Evolutionary conservation across 495 filamentous ascomycete species (phyloP).

Genomic region (Hypoxylon rickii): DNA sequence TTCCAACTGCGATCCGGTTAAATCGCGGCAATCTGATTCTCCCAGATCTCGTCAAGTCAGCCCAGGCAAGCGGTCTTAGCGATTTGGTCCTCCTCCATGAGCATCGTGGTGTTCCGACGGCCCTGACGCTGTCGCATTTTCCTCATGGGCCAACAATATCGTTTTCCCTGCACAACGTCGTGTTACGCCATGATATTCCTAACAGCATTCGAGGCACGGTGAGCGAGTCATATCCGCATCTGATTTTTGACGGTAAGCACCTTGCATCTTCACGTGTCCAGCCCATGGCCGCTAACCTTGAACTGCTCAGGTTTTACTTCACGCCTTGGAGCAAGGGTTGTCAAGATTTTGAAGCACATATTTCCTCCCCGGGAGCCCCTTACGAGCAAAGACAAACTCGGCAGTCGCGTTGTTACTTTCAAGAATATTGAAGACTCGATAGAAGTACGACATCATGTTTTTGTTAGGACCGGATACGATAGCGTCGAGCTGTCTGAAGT

Average conservation of each 20-base stretch:
- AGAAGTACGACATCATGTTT: conserved; percentile 63
- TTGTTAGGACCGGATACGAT: conserved; percentile 61
- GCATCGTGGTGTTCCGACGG: conserved; percentile 85
- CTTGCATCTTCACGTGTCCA: no score
- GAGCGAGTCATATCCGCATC: conserved; percentile 88
- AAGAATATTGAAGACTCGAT: conserved; percentile 94
- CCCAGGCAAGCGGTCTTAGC: conserved; percentile 74
- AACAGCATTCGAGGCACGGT: conserved; percentile 86
- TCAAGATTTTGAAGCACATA: conserved; percentile 91
- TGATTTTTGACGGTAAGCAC: conserved; percentile 78
- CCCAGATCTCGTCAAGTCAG: conserved; percentile 79
- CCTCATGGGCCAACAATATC: conserved; percentile 92
- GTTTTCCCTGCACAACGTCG: conserved; percentile 92
- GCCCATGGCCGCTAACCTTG: conserved; percentile 7
- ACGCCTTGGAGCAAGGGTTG: conserved; percentile 78
- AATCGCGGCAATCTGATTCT: conserved; percentile 92
- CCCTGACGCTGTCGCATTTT: conserved; percentile 81
- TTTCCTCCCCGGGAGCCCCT: conserved; percentile 86
- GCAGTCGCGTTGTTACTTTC: conserved; percentile 90
- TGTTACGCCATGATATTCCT: conserved; percentile 91
- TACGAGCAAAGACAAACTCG: conserved; percentile 67
- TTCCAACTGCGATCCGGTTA: conserved; percentile 87
- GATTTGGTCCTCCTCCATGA: conserved; percentile 92
- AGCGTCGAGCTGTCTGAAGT: conserved; percentile 94
- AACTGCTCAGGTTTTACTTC: conserved; percentile 66